Evolutionary conservation across 495 filamentous ascomycete species (phyloP), one percentile per base, ranked within the genome.

Genomic region (Astrocystis sublimbata): DNA sequence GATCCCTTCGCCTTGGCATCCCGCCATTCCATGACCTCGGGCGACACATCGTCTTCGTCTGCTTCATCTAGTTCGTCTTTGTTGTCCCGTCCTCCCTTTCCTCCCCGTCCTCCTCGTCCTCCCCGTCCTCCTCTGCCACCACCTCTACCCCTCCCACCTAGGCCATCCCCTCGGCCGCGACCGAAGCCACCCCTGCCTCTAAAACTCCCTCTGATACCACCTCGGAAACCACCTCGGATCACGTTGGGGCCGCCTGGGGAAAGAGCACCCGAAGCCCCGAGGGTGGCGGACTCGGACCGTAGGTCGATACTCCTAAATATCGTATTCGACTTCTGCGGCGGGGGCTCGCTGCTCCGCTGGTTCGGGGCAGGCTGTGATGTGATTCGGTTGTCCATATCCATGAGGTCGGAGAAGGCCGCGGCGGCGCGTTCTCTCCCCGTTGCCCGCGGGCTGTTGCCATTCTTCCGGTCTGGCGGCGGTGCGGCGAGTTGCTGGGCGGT

Each of bases 401-500:
- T 41, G 2, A 69, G 56, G 46, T 69, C 69, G 36, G 63, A 31
- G 7, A 58, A 46, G 15, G 67, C 65, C 0, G 62, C 61, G 1
- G 53, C 51, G 6, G 62, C 55, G 3, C 68, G 66, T 51, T 65
- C 45, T 10, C 68, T 61, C 2, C 55, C 30, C 31, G 52, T 62
- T 12, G 60, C 35, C 23, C 19, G 46, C 15, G 15, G 23, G 24
- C 33, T 53, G 55, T 26, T 43, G 13, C 33, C 15, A 46, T 65
- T 42, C 36, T 55, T 41, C 30, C 15, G 23, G 58, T 71, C 54
- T 33, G 47, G 17, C 2, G 21, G 45, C 4, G 57, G 60, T 13
- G 61, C 67, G 63, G 54, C 19, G 36, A 66, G 71, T 3, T 56
- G 59, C 17, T 69, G 64, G 33, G 71, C 68, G 54, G 73, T 57